Conservation (phyloP, 75 land plant genomes). For the Sequoiadendron giganteum region DNA sequence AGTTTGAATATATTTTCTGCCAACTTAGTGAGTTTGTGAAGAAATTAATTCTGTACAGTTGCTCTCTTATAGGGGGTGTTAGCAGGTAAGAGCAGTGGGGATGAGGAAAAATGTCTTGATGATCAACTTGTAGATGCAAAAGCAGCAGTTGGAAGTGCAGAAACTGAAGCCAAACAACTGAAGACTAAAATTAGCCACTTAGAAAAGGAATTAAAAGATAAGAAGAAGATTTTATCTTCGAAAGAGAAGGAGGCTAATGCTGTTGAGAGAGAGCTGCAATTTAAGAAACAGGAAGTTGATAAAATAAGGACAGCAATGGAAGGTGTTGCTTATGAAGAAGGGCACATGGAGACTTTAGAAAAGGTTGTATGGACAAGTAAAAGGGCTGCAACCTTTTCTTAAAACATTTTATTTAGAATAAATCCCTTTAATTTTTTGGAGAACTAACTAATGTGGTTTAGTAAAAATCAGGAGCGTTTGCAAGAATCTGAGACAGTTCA, state of each 20-base stretch:
- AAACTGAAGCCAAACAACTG: slow-evolving; percentile 78
- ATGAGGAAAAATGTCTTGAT: slow-evolving; percentile 92
- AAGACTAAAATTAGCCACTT: slow-evolving; percentile 79
- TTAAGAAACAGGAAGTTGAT: slow-evolving; percentile 67
- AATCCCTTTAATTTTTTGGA: not conserved
- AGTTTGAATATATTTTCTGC: not conserved
- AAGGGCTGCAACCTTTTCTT: not conserved
- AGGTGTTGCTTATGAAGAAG: slow-evolving; percentile 66
- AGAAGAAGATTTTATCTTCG: slow-evolving; percentile 55
- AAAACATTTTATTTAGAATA: not conserved
- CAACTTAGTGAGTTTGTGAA: not conserved
- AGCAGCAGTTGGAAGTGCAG: slow-evolving; percentile 84
- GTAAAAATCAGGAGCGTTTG: slow-evolving; percentile 47
- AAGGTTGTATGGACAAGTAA: slow-evolving; percentile 43
- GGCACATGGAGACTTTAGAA: slow-evolving; percentile 78
- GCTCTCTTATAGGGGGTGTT: slow-evolving; percentile 61
- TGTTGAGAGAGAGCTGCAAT: slow-evolving; percentile 72
- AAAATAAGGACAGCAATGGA: slow-evolving; percentile 55
- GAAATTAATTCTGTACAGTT: not conserved
- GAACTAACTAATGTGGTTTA: not conserved
- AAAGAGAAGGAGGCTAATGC: slow-evolving; percentile 77
- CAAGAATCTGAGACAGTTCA: slow-evolving; percentile 62
- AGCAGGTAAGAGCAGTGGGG: slow-evolving; percentile 92
- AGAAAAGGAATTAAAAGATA: slow-evolving; percentile 91
- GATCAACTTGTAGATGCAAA: slow-evolving; percentile 96